These are phyloP conservation scores for Knoxdaviesia capensis DNA, from an alignment of 2,329 filamentous ascomycete genomes.

Conservation along the genomic window DNA sequence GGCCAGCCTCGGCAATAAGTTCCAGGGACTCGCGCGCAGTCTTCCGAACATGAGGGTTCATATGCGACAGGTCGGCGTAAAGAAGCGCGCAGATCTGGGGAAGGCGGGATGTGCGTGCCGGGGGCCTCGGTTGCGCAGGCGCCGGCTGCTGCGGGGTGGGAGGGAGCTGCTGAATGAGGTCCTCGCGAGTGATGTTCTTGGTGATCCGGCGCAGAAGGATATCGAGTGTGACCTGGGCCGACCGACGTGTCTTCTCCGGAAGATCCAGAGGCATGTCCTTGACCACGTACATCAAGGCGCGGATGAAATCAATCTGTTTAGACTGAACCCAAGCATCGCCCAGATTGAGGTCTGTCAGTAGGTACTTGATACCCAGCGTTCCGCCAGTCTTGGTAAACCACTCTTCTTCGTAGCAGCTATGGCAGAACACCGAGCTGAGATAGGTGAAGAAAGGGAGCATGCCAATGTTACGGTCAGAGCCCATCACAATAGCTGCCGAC, in stretches of 20 bases:
- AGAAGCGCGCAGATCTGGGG: constrained; percentile 66
- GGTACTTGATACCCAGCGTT: constrained; percentile 69
- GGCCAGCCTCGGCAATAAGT: constrained; percentile 59
- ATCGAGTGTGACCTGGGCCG: constrained; percentile 68
- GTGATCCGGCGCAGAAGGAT: constrained; percentile 62
- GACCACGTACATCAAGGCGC: constrained; percentile 88
- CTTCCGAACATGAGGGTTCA: constrained; percentile 86
- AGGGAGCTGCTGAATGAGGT: constrained; percentile 27
- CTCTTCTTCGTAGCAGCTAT: constrained; percentile 91
- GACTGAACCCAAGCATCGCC: constrained; percentile 66
- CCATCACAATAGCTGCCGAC: constrained; percentile 60
- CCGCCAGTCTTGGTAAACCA: constrained; percentile 98
- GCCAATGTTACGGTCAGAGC: constrained; percentile 48
- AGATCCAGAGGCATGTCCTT: constrained; percentile 95
- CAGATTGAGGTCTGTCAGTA: constrained; percentile 69
- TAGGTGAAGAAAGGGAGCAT: constrained; percentile 70
- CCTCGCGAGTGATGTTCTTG: constrained; percentile 60
- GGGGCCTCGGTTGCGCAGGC: constrained; percentile 14
- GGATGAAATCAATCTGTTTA: constrained; percentile 72
- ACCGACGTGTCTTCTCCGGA: constrained; percentile 67
- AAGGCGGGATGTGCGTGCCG: constrained; percentile 36
- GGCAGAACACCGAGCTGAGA: constrained; percentile 67
- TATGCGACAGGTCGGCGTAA: constrained; percentile 76
- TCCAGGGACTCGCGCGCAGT: constrained; percentile 67
- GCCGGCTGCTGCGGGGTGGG: constrained; percentile 17